These are phyloP conservation scores for Royoungia palumana DNA, from an alignment of 768 basidiomycete species.

Conservation along the genomic window DNA sequence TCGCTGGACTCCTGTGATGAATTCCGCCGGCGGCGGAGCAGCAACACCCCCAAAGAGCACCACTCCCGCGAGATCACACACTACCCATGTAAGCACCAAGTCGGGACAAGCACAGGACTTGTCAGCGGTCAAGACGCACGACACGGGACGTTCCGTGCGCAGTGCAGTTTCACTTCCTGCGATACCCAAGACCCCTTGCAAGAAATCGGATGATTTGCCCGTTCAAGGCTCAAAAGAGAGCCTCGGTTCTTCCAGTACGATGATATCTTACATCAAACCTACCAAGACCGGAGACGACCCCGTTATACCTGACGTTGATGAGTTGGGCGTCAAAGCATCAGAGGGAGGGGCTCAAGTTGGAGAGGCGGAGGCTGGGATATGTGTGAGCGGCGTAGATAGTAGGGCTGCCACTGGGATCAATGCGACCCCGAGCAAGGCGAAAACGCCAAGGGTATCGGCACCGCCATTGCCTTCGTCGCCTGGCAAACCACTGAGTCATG, in stretches of 20 bases:
- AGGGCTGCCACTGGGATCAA: constrained; percentile 18
- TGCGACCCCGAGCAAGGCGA: constrained; percentile 11
- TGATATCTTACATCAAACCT: constrained; percentile 61
- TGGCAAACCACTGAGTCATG: constrained; percentile 75
- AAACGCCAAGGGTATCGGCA: constrained; percentile 21
- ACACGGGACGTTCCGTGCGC: constrained; percentile 34
- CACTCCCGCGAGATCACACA: constrained; percentile 39
- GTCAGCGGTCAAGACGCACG: constrained; percentile 27
- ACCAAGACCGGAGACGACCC: constrained; percentile 46
- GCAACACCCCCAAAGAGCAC: constrained; percentile 41
- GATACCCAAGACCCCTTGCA: constrained; percentile 29
- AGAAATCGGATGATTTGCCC: constrained; percentile 20
- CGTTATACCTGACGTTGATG: constrained; percentile 32
- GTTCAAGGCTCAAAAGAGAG: constrained; percentile 33
- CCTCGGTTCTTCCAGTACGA: constrained; percentile 72
- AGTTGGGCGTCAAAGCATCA: constrained; percentile 38
- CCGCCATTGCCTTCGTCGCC: constrained; percentile 41
- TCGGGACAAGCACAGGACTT: constrained; percentile 21
- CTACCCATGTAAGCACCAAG: constrained; percentile 31
- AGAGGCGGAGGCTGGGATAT: constrained; percentile 4
- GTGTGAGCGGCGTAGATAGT: constrained; percentile 13
- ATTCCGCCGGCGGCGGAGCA: constrained; percentile 26
- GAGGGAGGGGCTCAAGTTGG: constrained; percentile 46
- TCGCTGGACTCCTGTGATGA: constrained; percentile 56
- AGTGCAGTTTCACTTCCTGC: constrained; percentile 42